Percentiles rank a stretch among this genome's conserved stretches.
Conservation (phyloP, 2,329 filamentous ascomycete genomes). For the Penicillium sp. region DNA sequence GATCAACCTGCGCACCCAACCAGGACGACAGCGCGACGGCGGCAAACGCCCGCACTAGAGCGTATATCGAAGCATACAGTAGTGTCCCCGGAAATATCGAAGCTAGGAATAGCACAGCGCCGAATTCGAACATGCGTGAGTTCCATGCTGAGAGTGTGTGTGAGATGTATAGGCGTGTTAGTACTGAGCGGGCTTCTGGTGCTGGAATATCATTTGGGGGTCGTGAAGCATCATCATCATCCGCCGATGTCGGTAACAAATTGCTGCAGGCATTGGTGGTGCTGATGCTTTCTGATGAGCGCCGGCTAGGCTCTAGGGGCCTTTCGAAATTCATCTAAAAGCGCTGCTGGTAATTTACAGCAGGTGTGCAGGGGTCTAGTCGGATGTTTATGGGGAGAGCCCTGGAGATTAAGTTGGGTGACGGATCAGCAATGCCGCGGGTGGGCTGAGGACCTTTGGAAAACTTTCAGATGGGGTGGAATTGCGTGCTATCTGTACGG, state of each 20-base stretch:
- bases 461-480: neutral
- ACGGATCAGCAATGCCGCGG: neutral
- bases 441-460: constrained; percentile 5
- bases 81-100: constrained; percentile 59
- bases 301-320: neutral
- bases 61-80: constrained; percentile 68
- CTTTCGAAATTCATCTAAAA: constrained; percentile 3
- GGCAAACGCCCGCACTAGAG: constrained; percentile 58
- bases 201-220: neutral
- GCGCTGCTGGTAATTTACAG: neutral
- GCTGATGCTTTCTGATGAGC: neutral
- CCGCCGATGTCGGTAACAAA: neutral
- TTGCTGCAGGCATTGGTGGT: neutral
- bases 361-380: neutral
- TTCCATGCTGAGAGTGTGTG: constrained; percentile 55
- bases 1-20: constrained; percentile 62
- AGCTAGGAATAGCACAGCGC: constrained; percentile 59
- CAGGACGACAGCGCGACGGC: constrained; percentile 60
- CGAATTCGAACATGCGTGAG: constrained; percentile 64
- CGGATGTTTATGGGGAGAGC: neutral
- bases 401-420: neutral
- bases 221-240: neutral
- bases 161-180: constrained; percentile 51
- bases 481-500: neutral
- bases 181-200: constrained; percentile 11